Percentiles rank a stretch among this genome's conserved stretches.
Evolutionary conservation across 83 land plant species (phyloP).

Genomic region (Isoetes engelmannii): DNA sequence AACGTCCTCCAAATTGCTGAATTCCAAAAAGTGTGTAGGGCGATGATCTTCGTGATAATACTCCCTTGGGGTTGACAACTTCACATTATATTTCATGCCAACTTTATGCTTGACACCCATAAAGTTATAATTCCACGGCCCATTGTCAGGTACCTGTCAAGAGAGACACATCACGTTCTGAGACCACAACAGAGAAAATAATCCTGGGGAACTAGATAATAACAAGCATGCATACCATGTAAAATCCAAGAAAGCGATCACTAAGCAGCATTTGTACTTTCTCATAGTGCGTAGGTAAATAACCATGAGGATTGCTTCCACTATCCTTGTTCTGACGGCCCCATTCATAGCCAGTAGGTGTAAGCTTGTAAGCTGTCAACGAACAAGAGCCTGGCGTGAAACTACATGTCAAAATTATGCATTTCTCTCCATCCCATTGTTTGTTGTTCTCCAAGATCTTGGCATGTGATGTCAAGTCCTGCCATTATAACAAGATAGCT

Average conservation of each 20-base stretch:
- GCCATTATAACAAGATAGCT: slow-evolving; percentile 7
- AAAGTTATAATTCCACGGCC: slow-evolving; percentile 98
- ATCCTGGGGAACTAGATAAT: too few relatives aligned
- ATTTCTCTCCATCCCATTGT: slow-evolving; percentile 97
- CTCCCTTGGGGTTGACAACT: slow-evolving; percentile 84
- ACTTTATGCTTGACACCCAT: slow-evolving; percentile 96
- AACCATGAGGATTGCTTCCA: slow-evolving; percentile 98
- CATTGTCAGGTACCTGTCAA: slow-evolving; percentile 84
- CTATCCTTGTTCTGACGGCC: slow-evolving; percentile 91
- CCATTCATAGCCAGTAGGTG: slow-evolving; percentile 97
- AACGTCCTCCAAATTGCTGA: slow-evolving; percentile 85
- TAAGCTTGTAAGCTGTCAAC: slow-evolving; percentile 95
- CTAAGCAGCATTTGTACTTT: slow-evolving; percentile 99
- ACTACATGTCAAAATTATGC: slow-evolving; percentile 94
- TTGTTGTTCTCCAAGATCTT: slow-evolving; percentile 84
- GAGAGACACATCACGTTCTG: too few relatives aligned
- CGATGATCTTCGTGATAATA: slow-evolving; percentile 93
- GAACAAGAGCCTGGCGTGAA: slow-evolving; percentile 99
- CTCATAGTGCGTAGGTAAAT: slow-evolving; percentile 94
- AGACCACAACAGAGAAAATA: too few relatives aligned
- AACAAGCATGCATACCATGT: slow-evolving; percentile 89
- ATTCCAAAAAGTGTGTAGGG: slow-evolving; percentile 93
- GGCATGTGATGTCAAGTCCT: slow-evolving; percentile 93
- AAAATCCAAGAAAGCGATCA: slow-evolving; percentile 95
- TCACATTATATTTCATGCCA: slow-evolving; percentile 85